Percentiles rank a stretch among this genome's conserved stretches.
These are phyloP conservation scores for Musa troglodytarum DNA, from an alignment of 176 grass and related monocot genomes.

Conservation along the genomic window DNA sequence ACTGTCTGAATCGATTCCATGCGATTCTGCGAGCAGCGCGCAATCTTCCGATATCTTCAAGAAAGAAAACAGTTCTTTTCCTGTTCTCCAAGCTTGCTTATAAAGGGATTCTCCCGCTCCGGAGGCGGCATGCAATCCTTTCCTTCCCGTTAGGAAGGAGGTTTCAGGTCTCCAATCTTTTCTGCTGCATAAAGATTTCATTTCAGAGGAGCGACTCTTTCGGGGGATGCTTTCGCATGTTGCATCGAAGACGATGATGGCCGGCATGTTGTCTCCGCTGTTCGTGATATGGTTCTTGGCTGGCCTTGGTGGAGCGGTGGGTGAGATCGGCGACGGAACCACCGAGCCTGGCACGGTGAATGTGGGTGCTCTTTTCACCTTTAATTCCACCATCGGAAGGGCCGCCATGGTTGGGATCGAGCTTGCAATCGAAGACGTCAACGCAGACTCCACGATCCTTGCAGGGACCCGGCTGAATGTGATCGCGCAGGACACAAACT, in stretches of 20 bases:
- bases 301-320: background rate
- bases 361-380: conserved; percentile 69
- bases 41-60: no score
- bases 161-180: background rate
- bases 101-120: background rate
- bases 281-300: background rate
- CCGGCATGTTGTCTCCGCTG: background rate
- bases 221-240: background rate
- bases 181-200: background rate
- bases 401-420: conserved; percentile 56
- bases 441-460: conserved; percentile 47
- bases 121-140: no score
- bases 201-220: background rate
- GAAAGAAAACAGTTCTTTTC: background rate
- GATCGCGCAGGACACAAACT: conserved; percentile 64
- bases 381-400: conserved; percentile 61
- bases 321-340: background rate
- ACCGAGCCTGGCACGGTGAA: background rate
- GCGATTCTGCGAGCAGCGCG: no score
- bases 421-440: conserved; percentile 67
- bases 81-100: background rate
- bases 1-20: no score
- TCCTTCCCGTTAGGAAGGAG: background rate
- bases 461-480: conserved; percentile 43
- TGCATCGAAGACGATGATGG: background rate